Evolutionary conservation across 179 eudicot genomes (phyloP), one percentile per base, ranked within the genome.

Genomic region (Vitellaria paradoxa): DNA sequence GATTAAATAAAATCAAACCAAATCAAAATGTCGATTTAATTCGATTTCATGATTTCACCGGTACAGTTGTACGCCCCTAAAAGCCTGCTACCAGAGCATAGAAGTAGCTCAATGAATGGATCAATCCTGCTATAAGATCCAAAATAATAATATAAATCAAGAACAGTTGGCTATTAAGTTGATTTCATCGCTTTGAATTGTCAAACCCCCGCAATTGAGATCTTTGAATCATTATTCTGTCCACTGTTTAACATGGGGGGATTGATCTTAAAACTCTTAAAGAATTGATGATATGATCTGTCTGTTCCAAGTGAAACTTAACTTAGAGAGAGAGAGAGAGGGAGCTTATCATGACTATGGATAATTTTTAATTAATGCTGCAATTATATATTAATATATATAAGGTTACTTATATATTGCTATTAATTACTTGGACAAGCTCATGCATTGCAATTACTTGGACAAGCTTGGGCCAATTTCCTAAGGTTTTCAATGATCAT

Each of bases 401-500:
- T 0, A 17, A 45, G 46, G 12, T 66, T 15, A 46, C 46, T 68
- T 57, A 5, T 64, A n/a, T 26, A 4, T 61, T 13, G 26, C 23
- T 14, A 5, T 74, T 18, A 17, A 5, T 74, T 18, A 17, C 63
- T 5, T 59, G 7, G 7, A 59, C n/a, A 47, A 62, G 60, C 77
- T 90, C 81, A 91, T 82, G 72, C 66, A 50, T 62, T 76, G 72
- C 56, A 85, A 71, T 77, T 84, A 66, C 81, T 81, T 66, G 94
- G 83, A 76, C 84, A 85, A 76, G 82, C 85, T 82, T 88, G 87
- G 57, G 89, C 98, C 80, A 89, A 77, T 75, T 91, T 92, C 82
- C 91, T 91, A 46, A 94, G 92, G 84, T 94, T 94, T 85, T 91
- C 91, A 78, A 94, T 89, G 74, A 94, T 94, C 98, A 94, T 94